Evolutionary conservation across 1,139 yeast species (phyloP).

Genomic region (Blastobotrys capitulatus): DNA sequence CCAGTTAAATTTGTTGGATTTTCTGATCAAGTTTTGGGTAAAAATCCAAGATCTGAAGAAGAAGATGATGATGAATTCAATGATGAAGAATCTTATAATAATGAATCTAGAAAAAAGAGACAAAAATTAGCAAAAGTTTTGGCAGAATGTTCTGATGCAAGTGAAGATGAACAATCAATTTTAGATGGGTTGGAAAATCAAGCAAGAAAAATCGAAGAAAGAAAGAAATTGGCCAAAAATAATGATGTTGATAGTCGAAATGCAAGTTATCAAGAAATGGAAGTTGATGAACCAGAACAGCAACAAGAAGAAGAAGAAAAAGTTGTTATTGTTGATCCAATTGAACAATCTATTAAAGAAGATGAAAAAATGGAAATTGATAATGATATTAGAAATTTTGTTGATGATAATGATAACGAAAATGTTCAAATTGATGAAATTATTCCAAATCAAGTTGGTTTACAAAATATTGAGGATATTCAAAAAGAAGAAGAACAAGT

Average conservation of each 20-base stretch:
- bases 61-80: not conserved
- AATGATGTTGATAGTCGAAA: not conserved
- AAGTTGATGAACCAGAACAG: not conserved
- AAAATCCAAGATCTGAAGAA: not conserved
- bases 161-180: not conserved
- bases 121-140: not conserved
- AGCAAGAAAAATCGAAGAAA: not conserved
- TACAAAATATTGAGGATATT: not conserved
- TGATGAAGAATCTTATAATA: not conserved
- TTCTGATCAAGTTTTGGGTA: conserved; percentile 9
- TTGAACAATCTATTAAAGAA: not conserved
- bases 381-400: not conserved
- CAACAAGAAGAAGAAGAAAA: not conserved
- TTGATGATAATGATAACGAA: not conserved
- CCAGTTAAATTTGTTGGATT: conserved; percentile 13
- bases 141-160: not conserved
- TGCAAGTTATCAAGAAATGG: too few species aligned
- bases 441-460: not conserved
- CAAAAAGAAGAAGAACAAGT: not conserved
- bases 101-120: not conserved
- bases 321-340: not conserved
- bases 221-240: too few species aligned
- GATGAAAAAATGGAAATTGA: not conserved
- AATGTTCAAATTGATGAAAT: not conserved
- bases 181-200: not conserved